Base-by-base conservation (phyloP, 2,329 filamentous ascomycete species). In the Metarhizium anisopliae region DNA sequence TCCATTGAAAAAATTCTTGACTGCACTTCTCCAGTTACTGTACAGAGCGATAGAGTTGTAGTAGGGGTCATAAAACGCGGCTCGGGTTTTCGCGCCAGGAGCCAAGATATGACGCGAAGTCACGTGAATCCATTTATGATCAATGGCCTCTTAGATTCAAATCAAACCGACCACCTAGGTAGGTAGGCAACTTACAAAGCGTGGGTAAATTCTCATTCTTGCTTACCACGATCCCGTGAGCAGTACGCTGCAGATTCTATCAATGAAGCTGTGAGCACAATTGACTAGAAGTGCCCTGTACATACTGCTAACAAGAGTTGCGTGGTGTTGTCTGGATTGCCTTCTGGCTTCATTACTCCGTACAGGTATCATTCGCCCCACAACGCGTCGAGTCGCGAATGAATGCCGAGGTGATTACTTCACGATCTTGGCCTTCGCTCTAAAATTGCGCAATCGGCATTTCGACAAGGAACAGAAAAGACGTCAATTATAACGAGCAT, bases 1-100 rank as follows among this genome's bases (percentile, higher is more conserved):
- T 79, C 76, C 81, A 84, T 83, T 35, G 47, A 20, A n/a, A 18
- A 16, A 14, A 6, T n/a, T 51, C 6, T 51, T 50, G 6, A 25
- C 16, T 16, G 11, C n/a, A 18, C 18, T 6, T 25, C 42, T 18
- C 11, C 2, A 25, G 42, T 20, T 20, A 18, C 42, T 13, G 45
- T 20, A 49, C n/a, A 10, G 45, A 18, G 6, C 13, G 20, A 16
- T 29, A 5, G 13, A 30, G 25, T 16, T 29, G 20, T 10, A 29
- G 25, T 25, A 25, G 25, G 25, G 25, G 25, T 25, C 20, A 13
- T 13, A 4, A 29, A 49, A 18, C 42, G n/a, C 42, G 18, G 11
- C n/a, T 20, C 32, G 16, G 42, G 18, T 11, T 4, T 18, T 45
- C 42, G 42, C n/a, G 16, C 6, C 43, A 7, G 10, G 10, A 49